Base-by-base conservation (phyloP, 139 green algal species). In the Asterochloris sp. region DNA sequence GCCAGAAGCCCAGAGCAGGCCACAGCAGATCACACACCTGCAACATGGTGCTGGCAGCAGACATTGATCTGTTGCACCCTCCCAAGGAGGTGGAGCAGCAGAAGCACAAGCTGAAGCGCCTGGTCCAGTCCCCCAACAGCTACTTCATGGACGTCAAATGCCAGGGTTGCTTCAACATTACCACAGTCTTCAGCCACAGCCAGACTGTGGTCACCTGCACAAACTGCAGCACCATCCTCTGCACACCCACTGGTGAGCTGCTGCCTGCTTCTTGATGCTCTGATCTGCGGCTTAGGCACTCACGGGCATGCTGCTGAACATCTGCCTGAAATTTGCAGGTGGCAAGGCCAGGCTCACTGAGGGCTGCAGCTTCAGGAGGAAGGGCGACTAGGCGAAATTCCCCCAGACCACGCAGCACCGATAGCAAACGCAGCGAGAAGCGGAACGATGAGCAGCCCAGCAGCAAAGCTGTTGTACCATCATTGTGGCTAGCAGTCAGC, bases 141-240 rank as follows among this genome's bases (percentile, higher is more conserved):
- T 96, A 94, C 86, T 93, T 98, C 93, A 96, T 98, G 96, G 93
- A 98, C 87, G 95, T 98, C 69, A 98, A 98, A 88, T 99, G 96
- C 93, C 93, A 97, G 87, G 95, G 94, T 69, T 98, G 95, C 93
- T 98, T 98, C 85, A 93, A 93, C 82, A 98, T 98, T 86, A 99
- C 97, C n/a, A 99, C 97, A 24, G 96, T 99, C 76, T 99, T 99
- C 91, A 95, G 89, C 66, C 96, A 99, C 88, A 94, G 89, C 61
- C 97, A 99, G 92, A 97, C 95, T 19, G 97, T 99, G 54, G 97
- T 99, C 29, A 86, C 98, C 62, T 99, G 97, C 94, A 91, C 93
- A 77, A 97, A 88, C 89, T 99, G 97, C 95, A 97, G 94, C 73
- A 88, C 95, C 29, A 93, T 99, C 63, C 93, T 99, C 74, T 99